Evolutionary conservation across 2,329 filamentous ascomycete genomes (phyloP).

Genomic region (Basipetospora chlamydospora): DNA sequence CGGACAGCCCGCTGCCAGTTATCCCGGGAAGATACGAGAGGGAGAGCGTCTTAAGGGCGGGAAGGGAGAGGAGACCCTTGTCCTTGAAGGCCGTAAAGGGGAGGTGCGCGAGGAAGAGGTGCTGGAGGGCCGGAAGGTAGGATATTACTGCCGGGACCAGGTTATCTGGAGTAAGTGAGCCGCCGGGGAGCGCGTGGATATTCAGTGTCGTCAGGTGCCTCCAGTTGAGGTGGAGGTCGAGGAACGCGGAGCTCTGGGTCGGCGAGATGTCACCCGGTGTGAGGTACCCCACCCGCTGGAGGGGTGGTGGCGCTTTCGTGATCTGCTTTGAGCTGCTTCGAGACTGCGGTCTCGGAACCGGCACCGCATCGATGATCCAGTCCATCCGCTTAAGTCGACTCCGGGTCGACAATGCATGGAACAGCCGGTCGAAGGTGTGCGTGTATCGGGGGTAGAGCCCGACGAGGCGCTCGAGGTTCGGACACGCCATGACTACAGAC

Average conservation of each 20-base stretch:
- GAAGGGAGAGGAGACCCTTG: slow-evolving; percentile 36
- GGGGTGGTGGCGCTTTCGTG: slow-evolving; percentile 6
- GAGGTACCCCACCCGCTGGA: too few species aligned
- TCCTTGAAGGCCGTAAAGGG: slow-evolving; percentile 43
- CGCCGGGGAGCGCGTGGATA: slow-evolving; percentile 43
- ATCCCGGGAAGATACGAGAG: slow-evolving; percentile 42
- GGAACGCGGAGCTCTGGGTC: slow-evolving; percentile 26
- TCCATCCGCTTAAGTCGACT: slow-evolving; percentile 40
- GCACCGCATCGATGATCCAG: slow-evolving; percentile 36
- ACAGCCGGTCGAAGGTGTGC: slow-evolving; percentile 39
- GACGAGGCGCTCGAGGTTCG: slow-evolving; percentile 44
- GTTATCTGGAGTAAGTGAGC: slow-evolving; percentile 35
- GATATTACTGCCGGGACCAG: slow-evolving; percentile 36
- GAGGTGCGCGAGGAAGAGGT: slow-evolving; percentile 44
- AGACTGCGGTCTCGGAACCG: slow-evolving; percentile 9
- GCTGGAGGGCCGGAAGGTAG: slow-evolving; percentile 37
- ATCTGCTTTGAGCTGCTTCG: slow-evolving; percentile 1
- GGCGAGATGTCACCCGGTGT: slow-evolving; percentile 17
- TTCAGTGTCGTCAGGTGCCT: slow-evolving; percentile 37
- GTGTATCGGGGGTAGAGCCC: slow-evolving; percentile 40
- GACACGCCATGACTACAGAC: slow-evolving; percentile 48
- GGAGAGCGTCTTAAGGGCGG: slow-evolving; percentile 37
- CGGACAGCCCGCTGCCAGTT: slow-evolving; percentile 38
- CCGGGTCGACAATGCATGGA: slow-evolving; percentile 45
- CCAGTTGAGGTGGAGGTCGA: slow-evolving; percentile 41